phyloP scores from a whole-genome alignment of 2,329 filamentous ascomycete genomes.

The Ascochyta fabae region DNA sequence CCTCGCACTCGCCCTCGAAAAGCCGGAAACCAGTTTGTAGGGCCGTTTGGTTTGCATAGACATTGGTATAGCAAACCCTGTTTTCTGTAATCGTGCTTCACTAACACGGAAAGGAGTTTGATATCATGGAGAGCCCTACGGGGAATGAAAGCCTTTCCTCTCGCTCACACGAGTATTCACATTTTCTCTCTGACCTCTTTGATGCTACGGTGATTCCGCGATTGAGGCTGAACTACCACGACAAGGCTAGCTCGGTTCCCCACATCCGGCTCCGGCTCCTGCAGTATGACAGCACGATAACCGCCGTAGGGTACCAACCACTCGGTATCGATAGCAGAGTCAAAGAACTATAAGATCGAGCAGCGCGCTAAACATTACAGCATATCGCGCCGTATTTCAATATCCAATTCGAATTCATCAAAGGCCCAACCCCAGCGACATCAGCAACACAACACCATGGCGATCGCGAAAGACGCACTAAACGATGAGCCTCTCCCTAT shows the following conservation, averaged over 20 bases:
- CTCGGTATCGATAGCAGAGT: background rate
- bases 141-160: background rate
- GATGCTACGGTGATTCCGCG: background rate
- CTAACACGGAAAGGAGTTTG: background rate
- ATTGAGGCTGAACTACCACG: constrained; percentile 8
- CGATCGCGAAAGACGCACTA: background rate
- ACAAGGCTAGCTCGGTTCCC: constrained; percentile 19
- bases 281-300: constrained; percentile 14
- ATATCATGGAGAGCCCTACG: background rate
- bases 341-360: background rate
- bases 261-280: constrained; percentile 17
- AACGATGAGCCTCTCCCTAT: constrained; percentile 29
- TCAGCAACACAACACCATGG: constrained; percentile 3
- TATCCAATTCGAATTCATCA: background rate
- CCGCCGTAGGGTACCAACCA: background rate
- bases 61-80: no score
- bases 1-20: background rate
- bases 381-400: background rate
- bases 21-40: no score
- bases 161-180: background rate
- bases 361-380: background rate
- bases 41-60: no score
- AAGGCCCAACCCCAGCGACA: background rate
- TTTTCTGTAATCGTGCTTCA: background rate
- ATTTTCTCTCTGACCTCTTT: background rate